phyloP scores from a whole-genome alignment of 257 asterid genomes.

The Leptodermis oblonga region DNA sequence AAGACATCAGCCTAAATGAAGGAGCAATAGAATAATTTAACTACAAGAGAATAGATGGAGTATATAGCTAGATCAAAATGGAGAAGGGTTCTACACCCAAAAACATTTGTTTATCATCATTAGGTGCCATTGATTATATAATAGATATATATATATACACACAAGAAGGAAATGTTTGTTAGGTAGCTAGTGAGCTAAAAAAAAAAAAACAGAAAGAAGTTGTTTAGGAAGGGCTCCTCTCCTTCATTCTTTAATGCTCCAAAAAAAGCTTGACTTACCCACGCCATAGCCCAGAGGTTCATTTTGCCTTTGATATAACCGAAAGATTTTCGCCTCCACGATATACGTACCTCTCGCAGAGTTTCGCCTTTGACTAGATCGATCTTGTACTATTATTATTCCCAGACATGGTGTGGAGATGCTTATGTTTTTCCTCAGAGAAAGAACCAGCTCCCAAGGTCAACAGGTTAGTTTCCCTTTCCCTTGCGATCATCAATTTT shows the following conservation, averaged over 20 bases:
- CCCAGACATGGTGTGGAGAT: constrained; percentile 20
- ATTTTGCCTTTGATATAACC: constrained; percentile 5
- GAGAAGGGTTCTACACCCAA: background rate
- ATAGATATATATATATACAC: too few species aligned
- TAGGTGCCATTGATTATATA: background rate
- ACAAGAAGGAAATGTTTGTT: background rate
- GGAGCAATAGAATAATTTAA: too few species aligned
- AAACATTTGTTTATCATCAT: too few species aligned
- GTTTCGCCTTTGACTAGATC: constrained; percentile 2
- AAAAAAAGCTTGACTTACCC: constrained; percentile 5
- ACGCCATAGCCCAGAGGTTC: background rate
- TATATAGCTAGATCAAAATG: background rate
- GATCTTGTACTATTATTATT: background rate
- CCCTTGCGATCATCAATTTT: background rate
- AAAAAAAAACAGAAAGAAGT: background rate
- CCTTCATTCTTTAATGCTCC: background rate
- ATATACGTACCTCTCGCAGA: background rate
- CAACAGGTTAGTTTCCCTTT: constrained; percentile 13
- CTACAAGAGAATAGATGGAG: too few species aligned
- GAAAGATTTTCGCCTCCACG: background rate
- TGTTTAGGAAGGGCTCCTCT: background rate
- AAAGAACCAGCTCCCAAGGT: constrained; percentile 10
- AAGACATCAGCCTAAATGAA: too few species aligned
- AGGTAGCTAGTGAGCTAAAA: background rate
- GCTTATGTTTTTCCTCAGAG: constrained; percentile 24